Evolutionary conservation across 2,329 filamentous ascomycete genomes (phyloP).

Genomic region (Coleophoma cylindrospora): DNA sequence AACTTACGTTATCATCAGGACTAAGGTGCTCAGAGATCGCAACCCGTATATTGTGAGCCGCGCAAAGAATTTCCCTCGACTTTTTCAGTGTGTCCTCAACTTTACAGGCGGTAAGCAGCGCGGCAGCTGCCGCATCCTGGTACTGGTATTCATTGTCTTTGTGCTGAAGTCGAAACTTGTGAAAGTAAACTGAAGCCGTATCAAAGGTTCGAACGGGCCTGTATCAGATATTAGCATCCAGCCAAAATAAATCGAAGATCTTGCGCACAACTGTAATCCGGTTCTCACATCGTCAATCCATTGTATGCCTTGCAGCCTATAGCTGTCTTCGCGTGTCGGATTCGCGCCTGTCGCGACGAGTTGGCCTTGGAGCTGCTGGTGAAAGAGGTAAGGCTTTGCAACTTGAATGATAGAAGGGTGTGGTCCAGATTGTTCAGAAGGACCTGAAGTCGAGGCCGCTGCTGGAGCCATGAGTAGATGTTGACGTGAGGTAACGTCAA

Average conservation of each 20-base stretch:
- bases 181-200: constrained; percentile 87
- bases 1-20: constrained; percentile 73
- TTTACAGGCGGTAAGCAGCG: constrained; percentile 91
- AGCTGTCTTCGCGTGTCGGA: constrained; percentile 72
- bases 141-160: constrained; percentile 83
- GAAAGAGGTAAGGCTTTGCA: constrained; percentile 68
- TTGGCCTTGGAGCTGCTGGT: constrained; percentile 72
- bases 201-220: constrained; percentile 89
- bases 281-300: constrained; percentile 84
- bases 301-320: constrained; percentile 79
- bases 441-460: constrained; percentile 3
- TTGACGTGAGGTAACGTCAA: no score
- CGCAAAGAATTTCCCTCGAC: constrained; percentile 86
- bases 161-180: constrained; percentile 85
- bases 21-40: constrained; percentile 59
- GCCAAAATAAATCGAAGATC: background rate
- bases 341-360: constrained; percentile 66
- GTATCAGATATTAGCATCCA: background rate
- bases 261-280: constrained; percentile 68
- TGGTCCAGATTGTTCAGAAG: constrained; percentile 14
- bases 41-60: constrained; percentile 76
- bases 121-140: constrained; percentile 80
- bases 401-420: constrained; percentile 30
- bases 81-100: constrained; percentile 98
- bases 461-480: constrained; percentile 14